phyloP scores from a whole-genome alignment of 768 basidiomycete species.

The Suillus sp. region DNA sequence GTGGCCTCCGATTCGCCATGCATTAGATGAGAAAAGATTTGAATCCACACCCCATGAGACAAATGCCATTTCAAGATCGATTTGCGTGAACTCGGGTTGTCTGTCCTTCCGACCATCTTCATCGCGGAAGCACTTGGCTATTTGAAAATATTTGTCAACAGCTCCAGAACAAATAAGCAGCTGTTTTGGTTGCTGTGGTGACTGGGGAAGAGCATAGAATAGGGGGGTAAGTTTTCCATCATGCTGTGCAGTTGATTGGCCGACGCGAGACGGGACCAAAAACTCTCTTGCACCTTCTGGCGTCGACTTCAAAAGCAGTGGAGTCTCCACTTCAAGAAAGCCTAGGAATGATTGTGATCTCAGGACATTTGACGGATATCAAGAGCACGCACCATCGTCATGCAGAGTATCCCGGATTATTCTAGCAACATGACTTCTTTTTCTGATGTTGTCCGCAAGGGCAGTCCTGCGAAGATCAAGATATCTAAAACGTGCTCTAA shows the following conservation, averaged over 20 bases:
- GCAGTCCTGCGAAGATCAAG: constrained; percentile 82
- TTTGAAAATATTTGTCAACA: constrained; percentile 89
- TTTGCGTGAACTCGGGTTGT: constrained; percentile 96
- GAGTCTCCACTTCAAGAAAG: constrained; percentile 94
- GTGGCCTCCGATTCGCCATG: constrained; percentile 84
- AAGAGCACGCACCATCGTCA: constrained; percentile 57
- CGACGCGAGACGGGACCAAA: constrained; percentile 76
- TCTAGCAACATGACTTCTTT: constrained; percentile 80
- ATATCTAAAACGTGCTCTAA: constrained; percentile 83
- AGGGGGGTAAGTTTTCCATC: constrained; percentile 31
- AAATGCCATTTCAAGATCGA: constrained; percentile 97
- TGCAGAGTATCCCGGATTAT: constrained; percentile 73
- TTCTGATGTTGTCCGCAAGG: constrained; percentile 77
- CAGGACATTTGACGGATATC: constrained; percentile 11
- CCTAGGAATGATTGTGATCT: constrained; percentile 44
- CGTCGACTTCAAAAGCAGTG: constrained; percentile 85
- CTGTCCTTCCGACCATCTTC: constrained; percentile 94
- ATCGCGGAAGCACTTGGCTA: constrained; percentile 94
- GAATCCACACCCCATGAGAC: constrained; percentile 69
- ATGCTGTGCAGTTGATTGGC: constrained; percentile 31
- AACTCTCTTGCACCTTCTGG: constrained; percentile 96
- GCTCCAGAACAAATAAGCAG: constrained; percentile 87
- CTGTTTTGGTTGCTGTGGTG: constrained; percentile 96
- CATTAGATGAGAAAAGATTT: constrained; percentile 28
- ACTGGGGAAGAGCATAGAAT: constrained; percentile 92